These are phyloP conservation scores for Stagonosporopsis cucurbitacearum DNA, from an alignment of 2,329 filamentous ascomycete genomes.

Conservation along the genomic window DNA sequence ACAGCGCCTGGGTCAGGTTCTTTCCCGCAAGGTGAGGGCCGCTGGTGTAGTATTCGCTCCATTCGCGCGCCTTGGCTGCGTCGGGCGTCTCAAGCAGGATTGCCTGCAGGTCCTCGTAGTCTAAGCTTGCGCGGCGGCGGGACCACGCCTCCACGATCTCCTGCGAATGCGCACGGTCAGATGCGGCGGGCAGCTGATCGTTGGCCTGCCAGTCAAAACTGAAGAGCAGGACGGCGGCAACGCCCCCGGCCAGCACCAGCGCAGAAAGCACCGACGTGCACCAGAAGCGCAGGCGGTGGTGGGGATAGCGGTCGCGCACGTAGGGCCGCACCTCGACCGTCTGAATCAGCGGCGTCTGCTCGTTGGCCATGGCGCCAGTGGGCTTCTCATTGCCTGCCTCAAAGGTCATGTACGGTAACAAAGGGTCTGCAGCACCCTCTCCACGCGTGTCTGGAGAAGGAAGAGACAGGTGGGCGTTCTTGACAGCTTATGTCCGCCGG, in stretches of 20 bases:
- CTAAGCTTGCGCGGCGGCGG: conserved; percentile 54
- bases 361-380: conserved; percentile 53
- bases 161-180: conserved; percentile 28
- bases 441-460: neutral
- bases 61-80: conserved; percentile 57
- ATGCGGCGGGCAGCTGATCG: conserved; percentile 6
- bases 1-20: conserved; percentile 59
- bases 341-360: conserved; percentile 72
- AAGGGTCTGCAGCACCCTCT: neutral
- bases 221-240: conserved; percentile 48
- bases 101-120: conserved; percentile 61
- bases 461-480: neutral
- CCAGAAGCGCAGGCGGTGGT: conserved; percentile 68
- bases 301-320: conserved; percentile 57
- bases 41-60: conserved; percentile 59
- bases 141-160: conserved; percentile 50
- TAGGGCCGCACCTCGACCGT: conserved; percentile 63
- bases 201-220: conserved; percentile 30
- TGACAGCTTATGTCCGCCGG: conserved; percentile 14
- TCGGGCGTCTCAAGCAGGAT: conserved; percentile 62
- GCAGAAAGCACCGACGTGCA: conserved; percentile 63
- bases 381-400: conserved; percentile 36
- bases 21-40: conserved; percentile 60
- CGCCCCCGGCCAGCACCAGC: conserved; percentile 48
- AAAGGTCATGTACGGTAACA: conserved; percentile 20